Base-by-base conservation (phyloP, 1,284 basidiomycete genomes). In the Anthracocystis setariae region DNA sequence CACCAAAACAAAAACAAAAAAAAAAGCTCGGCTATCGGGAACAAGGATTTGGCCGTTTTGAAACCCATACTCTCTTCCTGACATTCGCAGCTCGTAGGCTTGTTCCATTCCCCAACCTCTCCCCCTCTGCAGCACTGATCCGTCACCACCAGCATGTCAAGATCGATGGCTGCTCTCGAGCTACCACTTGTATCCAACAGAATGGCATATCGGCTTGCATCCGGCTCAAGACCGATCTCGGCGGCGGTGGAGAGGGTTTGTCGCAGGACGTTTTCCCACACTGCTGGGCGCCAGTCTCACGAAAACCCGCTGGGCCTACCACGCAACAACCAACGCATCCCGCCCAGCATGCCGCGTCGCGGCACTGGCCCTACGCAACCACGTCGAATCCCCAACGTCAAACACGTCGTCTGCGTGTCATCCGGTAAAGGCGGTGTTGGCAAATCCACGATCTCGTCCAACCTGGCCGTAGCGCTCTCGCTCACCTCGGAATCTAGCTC, bases 401-500 rank as follows among this genome's bases (percentile, higher is more conserved):
- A 86, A 64, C 82, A 84, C 48, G 89, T 96, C 25, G 83, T 98
- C 8, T 91, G 89, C 4, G 94, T 98, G 0, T 92, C 93, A 0
- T 94, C 92, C 74, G 95, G 94, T 15, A 98, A 98, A 81, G 96
- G 95, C 5, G 95, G 95, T 2, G 95, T 98, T 1, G 95, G 95
- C 8, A 98, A 98, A 85, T 94, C 92, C 73, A 98, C 94, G 0
- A 86, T 98, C 33, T 91, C 94, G 47, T 92, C 90, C 18, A 96
- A 95, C 77, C 87, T 96, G 8, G 93, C 93, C 0, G 88, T 91
- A 48, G 87, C 90, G 0, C 87, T 93, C 33, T 65, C 63, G 1
- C 61, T 68, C 23, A 76, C 74, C 8, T 43, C 51, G 10, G 37
- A 40, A n/a, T 20, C 55, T 1, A 32, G 59, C 0, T 17, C 48